phyloP scores from a whole-genome alignment of 2,329 filamentous ascomycete genomes.

The Drechmeria coniospora region DNA sequence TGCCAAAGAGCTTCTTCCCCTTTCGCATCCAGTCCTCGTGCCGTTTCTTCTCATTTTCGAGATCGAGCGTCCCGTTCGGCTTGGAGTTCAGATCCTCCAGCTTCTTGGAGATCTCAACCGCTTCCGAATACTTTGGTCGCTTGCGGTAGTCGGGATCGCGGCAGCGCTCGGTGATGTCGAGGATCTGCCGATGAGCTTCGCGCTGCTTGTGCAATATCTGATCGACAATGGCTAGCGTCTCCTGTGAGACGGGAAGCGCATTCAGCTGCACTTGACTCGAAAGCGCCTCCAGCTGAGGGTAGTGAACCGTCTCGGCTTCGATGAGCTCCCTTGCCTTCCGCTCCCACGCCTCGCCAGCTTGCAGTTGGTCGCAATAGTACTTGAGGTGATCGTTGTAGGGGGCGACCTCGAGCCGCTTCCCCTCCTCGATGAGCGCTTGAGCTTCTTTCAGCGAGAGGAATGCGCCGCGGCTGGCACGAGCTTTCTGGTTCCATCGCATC shows the following conservation, averaged over 20 bases:
- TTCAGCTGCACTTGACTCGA: constrained; percentile 61
- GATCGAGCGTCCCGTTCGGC: constrained; percentile 74
- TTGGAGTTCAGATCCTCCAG: constrained; percentile 86
- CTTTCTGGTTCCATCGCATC: constrained; percentile 76
- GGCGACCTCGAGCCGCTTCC: constrained; percentile 61
- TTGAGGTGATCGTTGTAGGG: constrained; percentile 66
- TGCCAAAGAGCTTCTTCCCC: constrained; percentile 94
- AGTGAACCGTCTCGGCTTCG: constrained; percentile 80
- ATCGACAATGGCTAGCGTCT: constrained; percentile 71
- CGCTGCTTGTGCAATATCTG: constrained; percentile 90
- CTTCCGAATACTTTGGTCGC: constrained; percentile 75
- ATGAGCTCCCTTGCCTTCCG: constrained; percentile 85
- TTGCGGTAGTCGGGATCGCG: constrained; percentile 60
- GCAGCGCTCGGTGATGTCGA: constrained; percentile 65
- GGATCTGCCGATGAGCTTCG: constrained; percentile 79
- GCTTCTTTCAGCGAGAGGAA: constrained; percentile 67
- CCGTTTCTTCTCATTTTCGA: constrained; percentile 85
- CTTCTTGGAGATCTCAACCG: constrained; percentile 77
- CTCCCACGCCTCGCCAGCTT: constrained; percentile 77
- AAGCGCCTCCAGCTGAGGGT: constrained; percentile 83
- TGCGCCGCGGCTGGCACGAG: constrained; percentile 45
- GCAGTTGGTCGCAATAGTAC: constrained; percentile 60
- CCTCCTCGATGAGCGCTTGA: constrained; percentile 60
- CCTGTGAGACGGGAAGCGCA: constrained; percentile 62
- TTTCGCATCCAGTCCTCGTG: constrained; percentile 99